These are phyloP conservation scores for Cordyceps cicadae DNA, from an alignment of 2,329 filamentous ascomycete species.

Conservation along the genomic window DNA sequence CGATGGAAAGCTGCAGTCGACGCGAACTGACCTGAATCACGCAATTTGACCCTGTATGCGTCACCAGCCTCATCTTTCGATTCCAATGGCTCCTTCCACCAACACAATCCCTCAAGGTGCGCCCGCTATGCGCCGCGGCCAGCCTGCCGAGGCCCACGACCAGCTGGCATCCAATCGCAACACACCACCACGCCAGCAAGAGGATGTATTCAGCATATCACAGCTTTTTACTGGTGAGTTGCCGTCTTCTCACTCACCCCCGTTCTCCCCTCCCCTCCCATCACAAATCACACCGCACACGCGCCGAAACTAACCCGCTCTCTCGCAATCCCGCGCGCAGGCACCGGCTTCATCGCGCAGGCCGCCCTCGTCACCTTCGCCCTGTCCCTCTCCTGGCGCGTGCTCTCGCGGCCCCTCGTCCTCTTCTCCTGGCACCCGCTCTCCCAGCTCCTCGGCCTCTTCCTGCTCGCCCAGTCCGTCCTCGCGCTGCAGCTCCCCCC, in stretches of 20 bases:
- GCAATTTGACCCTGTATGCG: not conserved
- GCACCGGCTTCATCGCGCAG: constrained; percentile 75
- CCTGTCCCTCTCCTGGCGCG: constrained; percentile 66
- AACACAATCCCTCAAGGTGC: not conserved
- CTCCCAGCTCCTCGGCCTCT: constrained; percentile 55
- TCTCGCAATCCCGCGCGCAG: constrained; percentile 32
- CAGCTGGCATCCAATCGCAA: not conserved
- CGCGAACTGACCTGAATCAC: not conserved
- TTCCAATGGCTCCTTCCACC: not conserved
- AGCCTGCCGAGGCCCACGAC: not conserved
- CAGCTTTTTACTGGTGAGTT: not conserved
- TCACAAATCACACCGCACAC: not conserved
- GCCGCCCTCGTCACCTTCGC: constrained; percentile 67
- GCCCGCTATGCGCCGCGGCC: not conserved
- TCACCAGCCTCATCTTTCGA: not conserved
- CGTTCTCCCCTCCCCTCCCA: not conserved
- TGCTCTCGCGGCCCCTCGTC: constrained; percentile 62
- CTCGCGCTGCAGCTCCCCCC: constrained; percentile 84
- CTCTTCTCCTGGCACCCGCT: constrained; percentile 88
- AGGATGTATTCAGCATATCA: not conserved
- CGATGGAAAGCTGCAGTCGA: not conserved
- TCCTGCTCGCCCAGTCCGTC: constrained; percentile 70
- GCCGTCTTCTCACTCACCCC: not conserved
- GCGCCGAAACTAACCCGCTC: not conserved
- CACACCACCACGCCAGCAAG: not conserved